phyloP scores from a whole-genome alignment of 345 rosid species.

The Angophora floribunda region DNA sequence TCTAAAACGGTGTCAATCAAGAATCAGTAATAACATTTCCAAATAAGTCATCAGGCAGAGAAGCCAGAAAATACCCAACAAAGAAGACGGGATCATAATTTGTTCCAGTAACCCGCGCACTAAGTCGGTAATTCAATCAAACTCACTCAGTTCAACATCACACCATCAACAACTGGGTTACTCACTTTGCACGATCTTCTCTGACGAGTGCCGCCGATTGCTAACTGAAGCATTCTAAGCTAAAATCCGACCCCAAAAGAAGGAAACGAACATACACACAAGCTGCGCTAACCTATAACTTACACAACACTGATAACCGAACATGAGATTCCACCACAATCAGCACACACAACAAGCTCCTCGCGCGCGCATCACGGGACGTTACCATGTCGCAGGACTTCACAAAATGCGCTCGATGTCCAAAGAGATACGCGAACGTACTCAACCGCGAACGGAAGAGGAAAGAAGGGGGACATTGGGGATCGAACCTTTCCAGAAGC shows the following conservation, averaged over 20 bases:
- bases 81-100: not conserved
- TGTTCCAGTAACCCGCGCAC: not conserved
- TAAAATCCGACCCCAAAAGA: not conserved
- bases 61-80: not conserved
- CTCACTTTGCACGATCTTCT: not conserved
- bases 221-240: not conserved
- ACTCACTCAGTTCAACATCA: not conserved
- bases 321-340: not conserved
- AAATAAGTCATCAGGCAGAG: not conserved
- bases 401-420: not conserved
- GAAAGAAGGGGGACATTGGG: not conserved
- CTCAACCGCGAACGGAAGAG: not conserved
- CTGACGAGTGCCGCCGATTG: not conserved
- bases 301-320: not conserved
- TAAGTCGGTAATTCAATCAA: not conserved
- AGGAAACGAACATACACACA: not conserved
- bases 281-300: not conserved
- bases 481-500: conserved; percentile 85
- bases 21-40: not conserved
- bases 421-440: not conserved
- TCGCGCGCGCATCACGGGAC: not conserved
- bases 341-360: not conserved
- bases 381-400: not conserved
- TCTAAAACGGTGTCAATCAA: not conserved
- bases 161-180: not conserved